Percentiles rank a stretch among this genome's conserved stretches.
phyloP scores from a whole-genome alignment of 2,329 filamentous ascomycete species.

The Endocalyx cinctus region DNA sequence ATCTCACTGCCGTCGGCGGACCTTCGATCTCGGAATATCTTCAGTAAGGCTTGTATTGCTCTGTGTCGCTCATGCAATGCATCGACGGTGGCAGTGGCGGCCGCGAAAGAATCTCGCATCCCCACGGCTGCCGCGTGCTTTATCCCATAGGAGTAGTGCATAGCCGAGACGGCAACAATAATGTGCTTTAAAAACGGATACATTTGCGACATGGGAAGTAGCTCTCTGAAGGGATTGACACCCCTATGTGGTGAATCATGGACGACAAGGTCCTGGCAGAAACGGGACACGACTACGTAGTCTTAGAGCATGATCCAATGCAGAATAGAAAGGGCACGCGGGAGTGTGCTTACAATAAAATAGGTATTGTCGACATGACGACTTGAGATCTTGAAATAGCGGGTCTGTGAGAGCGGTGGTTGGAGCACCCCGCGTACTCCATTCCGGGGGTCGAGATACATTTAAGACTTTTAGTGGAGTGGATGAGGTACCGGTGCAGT shows the following conservation, averaged over 20 bases:
- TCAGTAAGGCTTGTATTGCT: slow-evolving; percentile 39
- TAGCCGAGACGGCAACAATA: slow-evolving; percentile 43
- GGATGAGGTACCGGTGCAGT: no score
- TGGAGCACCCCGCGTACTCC: no score
- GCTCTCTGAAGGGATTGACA: slow-evolving; percentile 44
- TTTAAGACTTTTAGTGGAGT: no score
- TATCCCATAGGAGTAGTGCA: slow-evolving; percentile 44
- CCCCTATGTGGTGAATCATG: slow-evolving; percentile 36
- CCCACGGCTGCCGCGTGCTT: slow-evolving; percentile 26
- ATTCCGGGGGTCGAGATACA: no score
- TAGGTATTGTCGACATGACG: slow-evolving; percentile 41
- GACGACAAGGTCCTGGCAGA: slow-evolving; percentile 51
- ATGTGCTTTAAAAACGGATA: slow-evolving; percentile 45
- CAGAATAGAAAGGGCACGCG: not conserved
- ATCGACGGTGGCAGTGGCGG: slow-evolving; percentile 38
- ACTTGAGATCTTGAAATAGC: slow-evolving; percentile 48
- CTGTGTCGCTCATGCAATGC: slow-evolving; percentile 43
- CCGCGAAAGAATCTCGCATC: slow-evolving; percentile 9
- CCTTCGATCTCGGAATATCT: slow-evolving; percentile 28
- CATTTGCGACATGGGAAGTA: slow-evolving; percentile 41
- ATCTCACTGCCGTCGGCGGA: slow-evolving; percentile 15
- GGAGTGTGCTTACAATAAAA: slow-evolving; percentile 41
- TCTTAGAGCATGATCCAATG: slow-evolving; percentile 2
- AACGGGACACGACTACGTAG: slow-evolving; percentile 20
- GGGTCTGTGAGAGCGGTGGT: slow-evolving; percentile 51